Conservation (phyloP, 148 eudicot genomes). For the Euryodendron excelsum region DNA sequence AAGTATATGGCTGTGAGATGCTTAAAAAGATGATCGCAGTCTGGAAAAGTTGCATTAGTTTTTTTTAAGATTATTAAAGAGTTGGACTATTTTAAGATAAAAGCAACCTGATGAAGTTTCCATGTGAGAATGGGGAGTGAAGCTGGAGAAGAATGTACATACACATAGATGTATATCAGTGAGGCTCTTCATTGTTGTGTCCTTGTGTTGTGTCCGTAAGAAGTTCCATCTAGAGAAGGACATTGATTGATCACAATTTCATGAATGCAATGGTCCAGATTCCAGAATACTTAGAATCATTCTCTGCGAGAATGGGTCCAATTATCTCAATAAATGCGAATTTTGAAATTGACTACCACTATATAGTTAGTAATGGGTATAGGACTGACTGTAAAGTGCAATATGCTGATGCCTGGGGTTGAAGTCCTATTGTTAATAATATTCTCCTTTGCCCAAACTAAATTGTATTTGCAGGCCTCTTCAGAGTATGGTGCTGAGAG, state of each 20-base stretch:
- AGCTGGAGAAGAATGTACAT: background rate
- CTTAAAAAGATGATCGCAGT: background rate
- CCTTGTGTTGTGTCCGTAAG: too few relatives aligned
- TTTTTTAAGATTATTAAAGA: background rate
- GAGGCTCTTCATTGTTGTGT: background rate
- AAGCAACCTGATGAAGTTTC: background rate
- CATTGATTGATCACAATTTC: too few relatives aligned
- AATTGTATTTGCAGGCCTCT: conserved; percentile 65
- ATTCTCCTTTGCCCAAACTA: background rate
- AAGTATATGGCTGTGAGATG: too few relatives aligned
- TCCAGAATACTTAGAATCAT: too few relatives aligned
- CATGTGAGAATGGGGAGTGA: background rate
- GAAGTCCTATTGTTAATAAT: background rate
- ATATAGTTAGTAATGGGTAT: too few relatives aligned
- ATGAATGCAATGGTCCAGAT: background rate
- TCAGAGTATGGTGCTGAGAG: conserved; percentile 96
- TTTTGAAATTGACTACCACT: background rate
- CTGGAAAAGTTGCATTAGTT: background rate
- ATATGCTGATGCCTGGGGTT: background rate
- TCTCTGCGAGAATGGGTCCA: too few relatives aligned
- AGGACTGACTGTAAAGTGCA: too few relatives aligned
- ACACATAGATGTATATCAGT: too few relatives aligned
- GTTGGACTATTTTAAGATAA: background rate
- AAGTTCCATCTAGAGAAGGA: background rate
- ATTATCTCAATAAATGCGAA: too few relatives aligned